phyloP scores from a whole-genome alignment of 345 rosid genomes.

The Heritiera fomes region DNA sequence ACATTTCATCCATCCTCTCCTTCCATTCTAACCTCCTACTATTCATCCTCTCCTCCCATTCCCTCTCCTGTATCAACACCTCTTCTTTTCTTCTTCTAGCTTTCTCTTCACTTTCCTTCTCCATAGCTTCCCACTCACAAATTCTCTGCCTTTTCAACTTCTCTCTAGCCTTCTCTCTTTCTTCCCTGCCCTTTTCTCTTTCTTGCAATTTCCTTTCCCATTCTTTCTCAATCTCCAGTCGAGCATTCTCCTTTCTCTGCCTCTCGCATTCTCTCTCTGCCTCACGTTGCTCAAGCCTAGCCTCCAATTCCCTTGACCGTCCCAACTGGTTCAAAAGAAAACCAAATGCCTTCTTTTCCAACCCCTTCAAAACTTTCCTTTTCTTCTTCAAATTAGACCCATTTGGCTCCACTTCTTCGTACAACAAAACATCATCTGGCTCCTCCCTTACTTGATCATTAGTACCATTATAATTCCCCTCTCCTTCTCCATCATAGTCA shows the following conservation, averaged over 20 bases:
- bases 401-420: conserved; percentile 44
- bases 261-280: conserved; percentile 58
- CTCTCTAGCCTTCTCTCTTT: conserved; percentile 45
- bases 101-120: conserved; percentile 60
- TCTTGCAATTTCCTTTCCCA: conserved; percentile 52
- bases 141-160: conserved; percentile 44
- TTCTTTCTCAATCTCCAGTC: conserved; percentile 47
- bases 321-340: conserved; percentile 57
- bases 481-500: conserved; percentile 63
- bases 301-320: conserved; percentile 57
- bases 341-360: conserved; percentile 55
- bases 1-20: conserved; percentile 59
- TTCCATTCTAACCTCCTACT: conserved; percentile 61
- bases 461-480: conserved; percentile 45
- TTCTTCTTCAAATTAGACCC: conserved; percentile 47
- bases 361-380: conserved; percentile 46
- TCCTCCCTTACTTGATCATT: conserved; percentile 45
- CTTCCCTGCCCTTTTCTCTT: conserved; percentile 53
- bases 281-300: conserved; percentile 58
- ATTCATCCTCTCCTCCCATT: conserved; percentile 63
- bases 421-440: conserved; percentile 44
- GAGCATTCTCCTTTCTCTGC: conserved; percentile 44
- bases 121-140: conserved; percentile 54
- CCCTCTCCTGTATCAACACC: conserved; percentile 51
- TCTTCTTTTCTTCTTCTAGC: conserved; percentile 53